Evolutionary conservation across 2,329 filamentous ascomycete genomes (phyloP).

Genomic region (Microascus cirrosus): DNA sequence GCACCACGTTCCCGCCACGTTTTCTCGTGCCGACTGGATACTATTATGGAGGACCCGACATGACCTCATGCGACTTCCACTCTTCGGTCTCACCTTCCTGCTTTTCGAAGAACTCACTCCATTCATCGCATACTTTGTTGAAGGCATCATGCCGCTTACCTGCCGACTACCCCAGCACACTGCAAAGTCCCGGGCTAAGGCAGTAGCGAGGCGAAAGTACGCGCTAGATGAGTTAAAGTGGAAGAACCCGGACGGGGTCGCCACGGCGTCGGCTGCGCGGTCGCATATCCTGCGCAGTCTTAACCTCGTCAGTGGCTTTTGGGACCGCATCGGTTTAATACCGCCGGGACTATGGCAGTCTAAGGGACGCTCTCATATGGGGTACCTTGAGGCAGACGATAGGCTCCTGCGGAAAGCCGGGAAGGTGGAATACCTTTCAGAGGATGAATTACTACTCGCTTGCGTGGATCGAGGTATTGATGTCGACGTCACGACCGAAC

Average conservation of each 20-base stretch:
- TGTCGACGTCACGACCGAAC: conserved; percentile 20
- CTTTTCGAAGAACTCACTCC: conserved; percentile 82
- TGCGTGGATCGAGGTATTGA: conserved; percentile 59
- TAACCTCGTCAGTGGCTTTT: conserved; percentile 31
- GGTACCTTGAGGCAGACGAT: conserved; percentile 63
- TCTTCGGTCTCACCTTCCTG: conserved; percentile 66
- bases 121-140: conserved; percentile 61
- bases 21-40: conserved; percentile 58
- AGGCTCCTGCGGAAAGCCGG: conserved; percentile 52
- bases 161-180: conserved; percentile 74
- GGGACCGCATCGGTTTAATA: conserved; percentile 37
- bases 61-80: conserved; percentile 66
- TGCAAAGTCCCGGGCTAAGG: conserved; percentile 21
- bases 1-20: conserved; percentile 18
- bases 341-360: conserved; percentile 40
- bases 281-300: conserved; percentile 29
- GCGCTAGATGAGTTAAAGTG: conserved; percentile 33
- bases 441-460: conserved; percentile 57
- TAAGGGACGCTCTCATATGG: conserved; percentile 40
- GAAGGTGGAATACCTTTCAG: conserved; percentile 43
- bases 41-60: conserved; percentile 55
- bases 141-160: conserved; percentile 61
- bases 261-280: conserved; percentile 13
- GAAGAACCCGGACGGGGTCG: conserved; percentile 20
- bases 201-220: conserved; percentile 27